Evolutionary conservation across 495 filamentous ascomycete species (phyloP), one percentile per base, ranked within the genome.

Genomic region (Penicillium coprophilum): DNA sequence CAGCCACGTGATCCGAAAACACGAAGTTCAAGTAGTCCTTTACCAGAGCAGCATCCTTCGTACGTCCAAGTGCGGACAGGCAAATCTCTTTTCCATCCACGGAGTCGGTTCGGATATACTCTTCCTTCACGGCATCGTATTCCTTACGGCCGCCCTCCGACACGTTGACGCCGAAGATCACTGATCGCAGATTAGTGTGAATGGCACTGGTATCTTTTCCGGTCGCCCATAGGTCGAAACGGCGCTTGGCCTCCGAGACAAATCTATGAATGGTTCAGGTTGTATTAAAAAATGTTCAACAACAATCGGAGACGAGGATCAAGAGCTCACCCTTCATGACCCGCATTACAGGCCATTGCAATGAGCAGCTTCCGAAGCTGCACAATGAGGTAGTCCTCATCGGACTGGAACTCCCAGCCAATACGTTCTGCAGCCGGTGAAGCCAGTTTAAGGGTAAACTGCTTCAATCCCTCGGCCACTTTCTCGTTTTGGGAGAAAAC

Each of bases 41-140:
- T 48, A 91, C 83, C 40, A 97, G 74, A 7, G 82, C 82, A 3
- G 80, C 69, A 41, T 89, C 81, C 54, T 86, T 85, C 19, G 87
- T 85, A 46, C 88, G 86, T 41, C 91, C 91, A 52, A 97, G 80
- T 5, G 88, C 82, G 41, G 81, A 73, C 10, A 98, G 80, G 61
- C 84, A 85, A 50, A 93, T 88, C 64, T 97, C 92, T 71, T 90
- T 92, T 55, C 90, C 91, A 64, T 97, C 94, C 30, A 96, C 84
- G 7, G 91, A 86, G 32, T 87, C 86, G 1, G 91, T 95, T 24
- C 75, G 83, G 38, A 82, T 78, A 76, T 89, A 98, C 71, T 96
- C 90, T 9, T 90, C 77, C 75, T 92, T 89, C 30, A 98, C 81
- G 6, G 84, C 81, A 28, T 88, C 82, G 63, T 89, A 91, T 52